Base-by-base conservation (phyloP, 2,329 filamentous ascomycete genomes). In the Aureobasidium melanogenum region DNA sequence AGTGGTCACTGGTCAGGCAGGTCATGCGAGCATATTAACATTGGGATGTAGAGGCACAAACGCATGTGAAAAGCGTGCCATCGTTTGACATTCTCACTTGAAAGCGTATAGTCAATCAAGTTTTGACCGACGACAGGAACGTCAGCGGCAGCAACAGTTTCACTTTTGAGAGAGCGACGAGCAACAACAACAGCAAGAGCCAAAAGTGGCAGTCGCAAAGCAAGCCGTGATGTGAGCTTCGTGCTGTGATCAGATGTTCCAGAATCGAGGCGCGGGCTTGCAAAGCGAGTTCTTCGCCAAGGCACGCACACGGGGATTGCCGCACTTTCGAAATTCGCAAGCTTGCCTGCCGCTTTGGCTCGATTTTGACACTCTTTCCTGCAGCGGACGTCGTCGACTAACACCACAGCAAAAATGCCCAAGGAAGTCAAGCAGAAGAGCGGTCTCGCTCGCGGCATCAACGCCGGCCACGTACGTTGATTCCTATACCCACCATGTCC, bases 381-480 rank as follows among this genome's bases (percentile, higher is more conserved):
- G 44, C 41, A 59, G 48, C 52, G 56, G 56, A 60, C 61, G 59
- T 57, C 51, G 55, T 55, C 62, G 54, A 63, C 63, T 62, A 54
- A 62, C 56, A 48, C 50, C 48, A 55, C 59, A 61, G 46, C 59
- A 61, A 78, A 66, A 68, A 80, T 80, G 78, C 77, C 77, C 67
- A 76, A 80, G 76, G 77, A 80, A 75, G 77, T 80, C 71, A 79
- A 79, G 75, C 77, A 80, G 73, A 77, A 75, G 72, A 77, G 75
- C 69, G 79, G 76, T 69, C 76, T 87, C 73, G 77, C 80, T 75
- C 74, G 82, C 72, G 84, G 84, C 73, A 75, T 85, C 72, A 87
- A 87, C 78, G 79, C 79, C 72, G 84, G 84, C 75, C 83, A 86
- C 75, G 84, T 87, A 85, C 74, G 84, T 86, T 68, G 57, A 60